These are phyloP conservation scores for Dactylis glomerata DNA, from an alignment of 176 grass and related monocot genomes.

Conservation along the genomic window DNA sequence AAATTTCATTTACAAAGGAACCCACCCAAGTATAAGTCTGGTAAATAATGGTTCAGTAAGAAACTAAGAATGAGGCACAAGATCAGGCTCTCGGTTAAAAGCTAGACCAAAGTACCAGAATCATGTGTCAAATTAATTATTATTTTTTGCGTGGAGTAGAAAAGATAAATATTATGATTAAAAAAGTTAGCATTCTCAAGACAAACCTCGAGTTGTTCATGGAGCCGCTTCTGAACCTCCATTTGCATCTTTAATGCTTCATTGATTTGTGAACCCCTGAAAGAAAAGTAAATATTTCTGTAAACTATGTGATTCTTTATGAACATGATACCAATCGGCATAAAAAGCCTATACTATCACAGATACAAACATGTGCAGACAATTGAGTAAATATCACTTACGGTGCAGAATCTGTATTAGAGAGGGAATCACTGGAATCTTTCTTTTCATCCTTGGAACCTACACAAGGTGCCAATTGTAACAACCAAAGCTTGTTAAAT, in stretches of 20 bases:
- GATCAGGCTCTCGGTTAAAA: neutral
- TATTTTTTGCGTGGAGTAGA: too few relatives aligned
- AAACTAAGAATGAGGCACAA: neutral
- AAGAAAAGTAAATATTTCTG: constrained; percentile 34
- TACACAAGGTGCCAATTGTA: constrained; percentile 26
- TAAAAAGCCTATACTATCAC: neutral
- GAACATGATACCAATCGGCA: neutral
- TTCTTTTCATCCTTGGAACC: constrained; percentile 91
- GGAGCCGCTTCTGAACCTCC: constrained; percentile 95
- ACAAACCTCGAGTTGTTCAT: constrained; percentile 93
- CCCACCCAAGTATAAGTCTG: neutral
- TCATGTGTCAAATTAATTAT: neutral
- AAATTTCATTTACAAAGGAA: constrained; percentile 1
- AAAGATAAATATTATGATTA: neutral
- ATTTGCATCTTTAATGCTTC: constrained; percentile 96
- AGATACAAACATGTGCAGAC: neutral
- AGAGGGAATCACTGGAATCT: constrained; percentile 71
- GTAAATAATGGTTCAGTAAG: neutral
- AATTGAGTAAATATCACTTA: constrained; percentile 48
- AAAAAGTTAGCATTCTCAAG: neutral
- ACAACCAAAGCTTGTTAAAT: constrained; percentile 22
- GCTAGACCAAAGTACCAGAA: neutral
- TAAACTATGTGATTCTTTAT: neutral
- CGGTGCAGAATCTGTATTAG: constrained; percentile 71
- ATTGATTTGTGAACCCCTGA: constrained; percentile 74